phyloP scores from a whole-genome alignment of 257 asterid species.

The Solanum clarkiae region DNA sequence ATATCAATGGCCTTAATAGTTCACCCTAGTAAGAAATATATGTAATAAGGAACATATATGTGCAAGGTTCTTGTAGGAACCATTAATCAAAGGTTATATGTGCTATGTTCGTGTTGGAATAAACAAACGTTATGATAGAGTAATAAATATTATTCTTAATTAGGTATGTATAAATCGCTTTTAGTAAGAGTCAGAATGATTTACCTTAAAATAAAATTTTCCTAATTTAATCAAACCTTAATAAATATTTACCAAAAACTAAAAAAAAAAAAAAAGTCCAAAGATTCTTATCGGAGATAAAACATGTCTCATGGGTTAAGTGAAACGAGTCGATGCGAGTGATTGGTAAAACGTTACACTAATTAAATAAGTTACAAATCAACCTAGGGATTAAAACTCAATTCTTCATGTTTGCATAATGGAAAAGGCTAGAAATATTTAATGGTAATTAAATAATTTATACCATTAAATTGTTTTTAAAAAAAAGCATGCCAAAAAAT shows the following conservation, averaged over 20 bases:
- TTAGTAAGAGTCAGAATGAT: too few species aligned
- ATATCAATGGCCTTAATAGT: not conserved
- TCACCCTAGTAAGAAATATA: not conserved
- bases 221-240: too few species aligned
- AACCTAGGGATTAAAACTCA: not conserved
- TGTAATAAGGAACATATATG: not conserved
- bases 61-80: not conserved
- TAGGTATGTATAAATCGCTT: not conserved
- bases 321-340: not conserved
- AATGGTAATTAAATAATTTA: not conserved
- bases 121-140: not conserved
- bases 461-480: not conserved
- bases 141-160: not conserved
- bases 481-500: not conserved
- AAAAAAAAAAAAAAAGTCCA: too few species aligned
- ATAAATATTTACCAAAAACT: too few species aligned
- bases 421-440: not conserved
- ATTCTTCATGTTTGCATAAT: not conserved
- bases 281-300: not conserved
- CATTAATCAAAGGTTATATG: not conserved
- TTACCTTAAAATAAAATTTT: too few species aligned
- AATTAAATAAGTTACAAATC: not conserved
- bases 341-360: not conserved
- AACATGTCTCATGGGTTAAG: not conserved
- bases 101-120: not conserved